Evolutionary conservation across 306 rosid species (phyloP).

Genomic region (Psophocarpus tetragonolobus): DNA sequence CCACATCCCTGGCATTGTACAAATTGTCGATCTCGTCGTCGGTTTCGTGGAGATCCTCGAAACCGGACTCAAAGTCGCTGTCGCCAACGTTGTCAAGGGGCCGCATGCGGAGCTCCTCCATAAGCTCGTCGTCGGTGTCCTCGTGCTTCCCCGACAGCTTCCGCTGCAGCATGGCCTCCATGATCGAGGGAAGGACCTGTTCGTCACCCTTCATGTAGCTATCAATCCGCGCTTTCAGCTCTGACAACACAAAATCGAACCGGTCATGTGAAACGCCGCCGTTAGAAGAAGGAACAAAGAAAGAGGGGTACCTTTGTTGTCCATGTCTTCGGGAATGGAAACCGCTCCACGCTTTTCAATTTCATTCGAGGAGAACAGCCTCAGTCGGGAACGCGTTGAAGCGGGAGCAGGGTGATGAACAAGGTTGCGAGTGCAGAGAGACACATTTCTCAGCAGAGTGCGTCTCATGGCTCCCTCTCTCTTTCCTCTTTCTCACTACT

Average conservation of each 20-base stretch:
- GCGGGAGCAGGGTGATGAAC: conserved; percentile 37
- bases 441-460: conserved; percentile 38
- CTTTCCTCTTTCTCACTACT: background rate
- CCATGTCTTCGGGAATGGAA: conserved; percentile 44
- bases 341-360: conserved; percentile 4
- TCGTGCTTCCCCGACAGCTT: conserved; percentile 65
- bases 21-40: conserved; percentile 79
- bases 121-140: conserved; percentile 79
- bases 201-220: conserved; percentile 77
- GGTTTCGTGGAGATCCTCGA: conserved; percentile 54
- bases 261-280: background rate
- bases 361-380: conserved; percentile 55
- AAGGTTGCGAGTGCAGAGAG: conserved; percentile 47
- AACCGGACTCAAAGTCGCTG: conserved; percentile 59
- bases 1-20: conserved; percentile 59
- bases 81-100: conserved; percentile 58
- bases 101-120: conserved; percentile 49
- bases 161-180: conserved; percentile 75
- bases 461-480: conserved; percentile 30
- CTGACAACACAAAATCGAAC: conserved; percentile 34
- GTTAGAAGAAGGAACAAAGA: background rate
- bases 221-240: conserved; percentile 59
- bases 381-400: conserved; percentile 36
- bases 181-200: conserved; percentile 55
- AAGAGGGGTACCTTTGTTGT: conserved; percentile 56